Base-by-base conservation (phyloP, 2,329 filamentous ascomycete genomes). In the Hypoxylon sp. region DNA sequence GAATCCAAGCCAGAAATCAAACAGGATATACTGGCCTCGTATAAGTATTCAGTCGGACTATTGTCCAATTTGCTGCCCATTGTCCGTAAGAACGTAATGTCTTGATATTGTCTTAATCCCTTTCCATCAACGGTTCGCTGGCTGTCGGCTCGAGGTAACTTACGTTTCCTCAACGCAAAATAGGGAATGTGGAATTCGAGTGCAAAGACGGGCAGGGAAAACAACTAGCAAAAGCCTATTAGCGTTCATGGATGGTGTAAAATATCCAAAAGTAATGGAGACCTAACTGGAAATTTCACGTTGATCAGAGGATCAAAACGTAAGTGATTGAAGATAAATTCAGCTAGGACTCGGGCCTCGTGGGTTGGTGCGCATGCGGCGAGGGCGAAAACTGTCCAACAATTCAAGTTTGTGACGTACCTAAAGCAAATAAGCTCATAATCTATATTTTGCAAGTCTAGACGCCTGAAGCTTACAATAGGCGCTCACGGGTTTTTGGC, bases 111-210 rank as follows among this genome's bases (percentile, higher is more conserved):
- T 45, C 65, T 65, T 21, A 68, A 13, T 4, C 19, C 23, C 2
- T 51, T 51, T 11, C 59, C 64, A 46, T 43, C 46, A 2, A 3
- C 6, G 5, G 19, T 13, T 17, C 3, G 3, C 10, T 53, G 61
- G 11, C 9, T 32, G 21, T 68, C 66, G 5, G 4, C 21, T 21
- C 32, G 43, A 6, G 62, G 48, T 14, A 60, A 13, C 21, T 10
- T 56, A 14, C 63, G 62, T 38, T 28, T 56, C 13, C 66, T 59
- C 6, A 57, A 34, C 11, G 53, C 53, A 10, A 63, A 60, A 32
- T 57, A 63, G 3, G 62, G 62, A 7, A 68, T 45, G 11, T 68
- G 66, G 21, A 68, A 60, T 17, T 63, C 62, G 13, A 68, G 19
- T 6, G 53, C 48, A 14, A 62, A 68, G 1, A 49, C 32, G 1